Conservation (phyloP, 257 asterid species). For the Leptodermis oblonga region DNA sequence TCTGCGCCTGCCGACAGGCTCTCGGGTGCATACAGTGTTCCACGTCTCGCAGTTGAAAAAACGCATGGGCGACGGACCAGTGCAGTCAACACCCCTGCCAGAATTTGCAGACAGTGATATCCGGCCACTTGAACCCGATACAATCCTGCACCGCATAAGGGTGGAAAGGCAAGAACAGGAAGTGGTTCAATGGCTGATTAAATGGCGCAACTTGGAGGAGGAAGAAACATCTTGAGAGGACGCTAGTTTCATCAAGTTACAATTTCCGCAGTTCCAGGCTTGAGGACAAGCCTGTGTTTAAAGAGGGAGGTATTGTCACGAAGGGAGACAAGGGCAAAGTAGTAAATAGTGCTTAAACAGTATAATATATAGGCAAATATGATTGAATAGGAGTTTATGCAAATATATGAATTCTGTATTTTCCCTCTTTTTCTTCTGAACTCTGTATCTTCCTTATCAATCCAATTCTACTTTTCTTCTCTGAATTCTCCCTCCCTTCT, state of each 20-base stretch:
- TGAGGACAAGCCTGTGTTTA: background rate
- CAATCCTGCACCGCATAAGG: background rate
- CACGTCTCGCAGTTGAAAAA: background rate
- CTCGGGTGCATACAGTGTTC: slow-evolving; percentile 12
- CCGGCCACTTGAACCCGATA: background rate
- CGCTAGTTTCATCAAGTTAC: background rate
- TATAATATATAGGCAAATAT: too few species aligned
- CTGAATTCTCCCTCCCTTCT: too few species aligned
- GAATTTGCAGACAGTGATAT: background rate
- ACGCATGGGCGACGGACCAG: background rate
- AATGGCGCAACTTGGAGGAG: background rate
- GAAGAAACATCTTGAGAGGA: background rate
- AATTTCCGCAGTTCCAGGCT: background rate
- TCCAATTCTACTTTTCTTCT: too few species aligned
- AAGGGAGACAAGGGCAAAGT: too few species aligned
- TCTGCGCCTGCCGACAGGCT: background rate
- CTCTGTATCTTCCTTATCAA: too few species aligned
- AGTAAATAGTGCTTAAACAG: too few species aligned
- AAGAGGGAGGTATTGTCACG: background rate
- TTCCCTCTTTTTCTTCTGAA: too few species aligned
- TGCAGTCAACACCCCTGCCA: background rate
- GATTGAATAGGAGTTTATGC: too few species aligned
- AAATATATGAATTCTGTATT: too few species aligned
- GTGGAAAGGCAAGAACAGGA: background rate
- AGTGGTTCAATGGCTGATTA: background rate